Evolutionary conservation across 495 filamentous ascomycete genomes (phyloP), one percentile per base, ranked within the genome.

Genomic region (Penicillium pancosmium): DNA sequence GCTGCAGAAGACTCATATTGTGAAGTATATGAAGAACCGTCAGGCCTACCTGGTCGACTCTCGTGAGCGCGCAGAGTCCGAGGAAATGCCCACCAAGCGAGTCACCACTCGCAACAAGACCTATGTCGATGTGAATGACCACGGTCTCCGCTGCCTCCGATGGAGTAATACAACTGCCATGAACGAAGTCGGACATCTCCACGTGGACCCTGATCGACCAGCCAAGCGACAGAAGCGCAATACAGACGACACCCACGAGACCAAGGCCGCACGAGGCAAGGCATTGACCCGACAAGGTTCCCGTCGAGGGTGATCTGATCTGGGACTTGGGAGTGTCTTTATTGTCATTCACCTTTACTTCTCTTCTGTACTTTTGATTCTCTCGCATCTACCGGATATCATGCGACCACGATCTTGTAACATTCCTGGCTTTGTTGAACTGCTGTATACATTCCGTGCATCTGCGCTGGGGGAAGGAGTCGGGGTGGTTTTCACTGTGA

Each of bases 141-240:
- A 90, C 67, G 34, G 55, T 10, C 68, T 64, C 13, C 84, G 89
- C 23, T 98, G 93, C 68, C 75, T 96, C 40, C 76, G 74, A 12
- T 98, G 95, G 95, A 80, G 79, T 41, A 98, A 98, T 68, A 85
- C 79, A 0, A 88, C 85, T 53, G 92, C 91, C 16, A 62, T 92
- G 7, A 82, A 86, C 2, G 86, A 96, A 33, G 70, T 89, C 44
- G 92, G 92, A 2, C 90, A 97, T 68, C 79, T 91, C 21, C 94
- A 98, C 67, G 87, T 87, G 43, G 84, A 93, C 57, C 84, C 88
- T 52, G 88, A 88, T 41, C 82, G 87, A 21, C 85, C 88, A 18
- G 76, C 82, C 44, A 85, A 87, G 67, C 76, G 80, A 50, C 73
- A 78, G 38, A 88, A 86, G 73, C 83, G 86, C 69, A 63, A 68